Percentiles rank a stretch among this genome's conserved stretches.
These are phyloP conservation scores for Elsinoe arachidis DNA, from an alignment of 2,329 filamentous ascomycete species.

Conservation along the genomic window DNA sequence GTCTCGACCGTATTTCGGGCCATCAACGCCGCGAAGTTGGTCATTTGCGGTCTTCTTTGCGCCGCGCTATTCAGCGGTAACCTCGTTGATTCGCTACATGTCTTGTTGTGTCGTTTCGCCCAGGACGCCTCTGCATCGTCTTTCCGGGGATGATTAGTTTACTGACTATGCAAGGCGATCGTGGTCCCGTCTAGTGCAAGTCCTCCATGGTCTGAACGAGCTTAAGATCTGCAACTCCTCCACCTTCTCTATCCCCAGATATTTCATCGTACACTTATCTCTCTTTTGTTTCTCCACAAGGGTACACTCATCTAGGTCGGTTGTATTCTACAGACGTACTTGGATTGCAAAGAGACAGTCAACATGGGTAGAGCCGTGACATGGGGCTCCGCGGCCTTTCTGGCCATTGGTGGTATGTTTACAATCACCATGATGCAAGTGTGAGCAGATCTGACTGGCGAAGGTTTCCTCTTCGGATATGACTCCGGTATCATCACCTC, in stretches of 20 bases:
- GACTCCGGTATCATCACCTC: slow-evolving; percentile 29
- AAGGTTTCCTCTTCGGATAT: slow-evolving; percentile 25
- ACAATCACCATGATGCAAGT: not conserved
- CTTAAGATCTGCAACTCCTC: slow-evolving; percentile 1
- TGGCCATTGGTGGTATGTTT: slow-evolving; percentile 13
- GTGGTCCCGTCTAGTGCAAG: not conserved
- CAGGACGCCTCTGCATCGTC: not conserved
- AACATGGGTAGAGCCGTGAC: slow-evolving; percentile 14
- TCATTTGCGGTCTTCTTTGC: not conserved
- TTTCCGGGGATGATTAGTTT: not conserved
- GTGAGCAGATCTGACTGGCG: not conserved
- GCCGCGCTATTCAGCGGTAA: not conserved
- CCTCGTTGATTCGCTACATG: not conserved
- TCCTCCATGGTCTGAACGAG: not conserved
- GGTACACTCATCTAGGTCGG: not conserved
- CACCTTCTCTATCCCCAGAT: not conserved
- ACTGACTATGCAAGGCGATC: not conserved
- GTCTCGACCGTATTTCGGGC: slow-evolving; percentile 1
- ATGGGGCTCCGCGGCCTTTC: slow-evolving; percentile 12
- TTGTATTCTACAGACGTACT: not conserved
- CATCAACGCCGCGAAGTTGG: not conserved
- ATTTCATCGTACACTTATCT: not conserved
- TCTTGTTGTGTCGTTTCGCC: not conserved
- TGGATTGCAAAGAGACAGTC: not conserved
- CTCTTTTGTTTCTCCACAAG: not conserved